Percentiles rank a stretch among this genome's conserved stretches.
Conservation (phyloP, 1,284 basidiomycete species). For the Ceratobasidium sp. region DNA sequence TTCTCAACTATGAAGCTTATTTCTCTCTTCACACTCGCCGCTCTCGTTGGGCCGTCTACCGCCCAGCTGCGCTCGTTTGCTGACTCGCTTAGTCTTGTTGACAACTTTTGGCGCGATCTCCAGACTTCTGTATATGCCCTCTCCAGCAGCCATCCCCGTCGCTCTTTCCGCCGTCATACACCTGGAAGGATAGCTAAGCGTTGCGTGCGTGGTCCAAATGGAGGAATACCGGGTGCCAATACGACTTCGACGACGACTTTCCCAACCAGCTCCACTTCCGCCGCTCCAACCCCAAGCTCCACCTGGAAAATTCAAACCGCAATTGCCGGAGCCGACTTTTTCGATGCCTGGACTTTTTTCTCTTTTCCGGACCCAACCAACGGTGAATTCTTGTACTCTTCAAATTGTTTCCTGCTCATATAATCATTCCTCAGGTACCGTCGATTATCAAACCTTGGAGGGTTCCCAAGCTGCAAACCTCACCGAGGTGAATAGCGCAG, state of each 20-base stretch:
- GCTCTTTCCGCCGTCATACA: slow-evolving; percentile 20
- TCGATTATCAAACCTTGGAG: slow-evolving; percentile 36
- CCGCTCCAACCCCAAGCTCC: slow-evolving; percentile 33
- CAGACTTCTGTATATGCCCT: slow-evolving; percentile 26
- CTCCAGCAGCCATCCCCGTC: slow-evolving; percentile 16
- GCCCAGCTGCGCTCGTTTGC: slow-evolving; percentile 41
- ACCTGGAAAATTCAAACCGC: slow-evolving; percentile 30
- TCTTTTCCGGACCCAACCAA: slow-evolving; percentile 46
- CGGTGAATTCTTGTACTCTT: slow-evolving; percentile 21
- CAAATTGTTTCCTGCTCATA: neutral
- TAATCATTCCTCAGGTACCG: slow-evolving; percentile 15
- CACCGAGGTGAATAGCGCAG: slow-evolving; percentile 35
- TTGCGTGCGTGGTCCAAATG: slow-evolving; percentile 1
- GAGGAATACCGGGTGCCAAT: slow-evolving; percentile 10
- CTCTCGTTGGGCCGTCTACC: slow-evolving; percentile 14
- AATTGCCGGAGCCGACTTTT: slow-evolving; percentile 44
- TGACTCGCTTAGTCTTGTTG: slow-evolving; percentile 35
- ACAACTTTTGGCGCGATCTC: slow-evolving; percentile 41
- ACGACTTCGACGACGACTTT: slow-evolving; percentile 14
- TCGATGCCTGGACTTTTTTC: slow-evolving; percentile 47
- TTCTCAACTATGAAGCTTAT: slow-evolving; percentile 23
- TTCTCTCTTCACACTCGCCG: slow-evolving; percentile 18
- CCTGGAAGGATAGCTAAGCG: slow-evolving; percentile 33
- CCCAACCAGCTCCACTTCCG: slow-evolving; percentile 15
- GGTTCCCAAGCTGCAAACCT: slow-evolving; percentile 42